These are phyloP conservation scores for Aspergillus oerlinghausenensis DNA, from an alignment of 2,329 filamentous ascomycete genomes.

Conservation along the genomic window DNA sequence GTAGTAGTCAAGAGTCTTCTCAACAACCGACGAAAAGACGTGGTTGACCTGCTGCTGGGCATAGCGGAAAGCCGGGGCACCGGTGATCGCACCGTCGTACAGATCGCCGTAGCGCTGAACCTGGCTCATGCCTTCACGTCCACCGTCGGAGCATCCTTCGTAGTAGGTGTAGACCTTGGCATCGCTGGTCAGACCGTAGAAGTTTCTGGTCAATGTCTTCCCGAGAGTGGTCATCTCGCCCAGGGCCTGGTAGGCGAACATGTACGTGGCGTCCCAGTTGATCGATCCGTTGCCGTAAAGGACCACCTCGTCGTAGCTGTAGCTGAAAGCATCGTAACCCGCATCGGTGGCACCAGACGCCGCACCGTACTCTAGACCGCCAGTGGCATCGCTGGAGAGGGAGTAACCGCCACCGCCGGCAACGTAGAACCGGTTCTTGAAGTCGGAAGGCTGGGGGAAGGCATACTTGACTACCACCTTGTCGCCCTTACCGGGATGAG, in stretches of 20 bases:
- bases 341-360: conserved; percentile 40
- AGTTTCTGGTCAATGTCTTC: conserved; percentile 40
- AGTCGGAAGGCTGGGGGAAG: conserved; percentile 33
- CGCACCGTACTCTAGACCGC: conserved; percentile 42
- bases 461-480: conserved; percentile 34
- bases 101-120: conserved; percentile 48
- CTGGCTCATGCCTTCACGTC: conserved; percentile 50
- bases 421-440: conserved; percentile 45
- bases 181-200: conserved; percentile 32
- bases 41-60: conserved; percentile 43
- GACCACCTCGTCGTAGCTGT: conserved; percentile 34
- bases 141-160: conserved; percentile 53
- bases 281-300: conserved; percentile 47
- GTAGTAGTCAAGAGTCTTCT: conserved; percentile 40
- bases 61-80: conserved; percentile 46
- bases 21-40: conserved; percentile 35
- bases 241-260: conserved; percentile 45
- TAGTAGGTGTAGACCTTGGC: conserved; percentile 44
- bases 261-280: conserved; percentile 31
- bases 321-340: conserved; percentile 43
- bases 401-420: conserved; percentile 44
- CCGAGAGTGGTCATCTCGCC: conserved; percentile 49
- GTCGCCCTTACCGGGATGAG: conserved; percentile 40
- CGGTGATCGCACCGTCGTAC: conserved; percentile 45
- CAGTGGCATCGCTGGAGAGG: conserved; percentile 35